phyloP scores from a whole-genome alignment of 1,139 yeast genomes.

The Schizosaccharomyces versatilis region DNA sequence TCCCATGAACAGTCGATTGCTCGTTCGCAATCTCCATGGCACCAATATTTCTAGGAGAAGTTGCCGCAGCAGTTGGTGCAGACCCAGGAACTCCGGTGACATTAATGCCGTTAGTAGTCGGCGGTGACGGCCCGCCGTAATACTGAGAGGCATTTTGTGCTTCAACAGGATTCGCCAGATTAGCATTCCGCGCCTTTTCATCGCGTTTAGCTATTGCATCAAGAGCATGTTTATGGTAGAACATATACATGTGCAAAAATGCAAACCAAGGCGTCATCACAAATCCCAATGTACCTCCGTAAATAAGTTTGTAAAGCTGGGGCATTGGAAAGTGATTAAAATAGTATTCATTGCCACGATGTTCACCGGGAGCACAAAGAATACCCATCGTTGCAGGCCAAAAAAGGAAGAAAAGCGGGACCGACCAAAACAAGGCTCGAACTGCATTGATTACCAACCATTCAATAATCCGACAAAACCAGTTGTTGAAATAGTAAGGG shows the following conservation, averaged over 20 bases:
- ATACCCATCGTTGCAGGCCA: conserved; percentile 3
- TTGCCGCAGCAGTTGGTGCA: no score
- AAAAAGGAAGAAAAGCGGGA: background rate
- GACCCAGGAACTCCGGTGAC: no score
- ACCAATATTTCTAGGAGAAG: no score
- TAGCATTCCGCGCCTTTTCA: no score
- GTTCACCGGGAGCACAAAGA: background rate
- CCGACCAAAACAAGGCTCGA: conserved; percentile 2
- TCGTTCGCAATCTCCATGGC: no score
- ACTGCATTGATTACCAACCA: background rate
- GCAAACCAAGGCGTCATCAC: conserved; percentile 6
- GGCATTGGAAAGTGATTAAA: conserved; percentile 6
- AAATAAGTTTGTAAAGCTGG: conserved; percentile 8
- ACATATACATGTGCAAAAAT: conserved; percentile 1
- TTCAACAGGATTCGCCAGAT: no score
- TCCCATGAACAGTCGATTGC: no score
- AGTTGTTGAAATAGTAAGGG: background rate
- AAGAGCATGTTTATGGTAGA: background rate
- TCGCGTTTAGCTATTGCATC: no score
- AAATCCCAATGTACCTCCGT: conserved; percentile 8
- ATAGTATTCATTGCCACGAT: conserved; percentile 5
- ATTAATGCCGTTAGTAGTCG: no score
- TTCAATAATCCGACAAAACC: background rate
- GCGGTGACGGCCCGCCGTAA: no score
- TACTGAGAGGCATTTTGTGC: no score